These are phyloP conservation scores for Penicillium chermesinum DNA, from an alignment of 495 filamentous ascomycete species.

Conservation along the genomic window DNA sequence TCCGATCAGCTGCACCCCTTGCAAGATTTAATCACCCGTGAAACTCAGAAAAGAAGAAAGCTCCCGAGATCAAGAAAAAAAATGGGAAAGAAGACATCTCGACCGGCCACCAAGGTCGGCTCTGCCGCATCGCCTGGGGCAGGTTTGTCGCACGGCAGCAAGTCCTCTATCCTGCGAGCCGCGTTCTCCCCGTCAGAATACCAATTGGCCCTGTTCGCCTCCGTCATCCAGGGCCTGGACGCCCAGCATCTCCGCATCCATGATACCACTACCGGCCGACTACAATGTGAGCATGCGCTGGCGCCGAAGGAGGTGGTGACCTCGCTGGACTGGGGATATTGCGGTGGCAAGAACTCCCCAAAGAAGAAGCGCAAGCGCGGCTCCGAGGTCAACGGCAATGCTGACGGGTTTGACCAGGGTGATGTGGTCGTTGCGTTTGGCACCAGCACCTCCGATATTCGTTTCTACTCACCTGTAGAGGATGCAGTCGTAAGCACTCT, in stretches of 20 bases:
- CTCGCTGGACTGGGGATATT: slow-evolving; percentile 56
- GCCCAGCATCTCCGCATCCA: slow-evolving; percentile 56
- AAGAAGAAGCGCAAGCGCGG: slow-evolving; percentile 56
- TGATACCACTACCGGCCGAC: slow-evolving; percentile 51
- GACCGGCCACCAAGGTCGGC: slow-evolving; percentile 41
- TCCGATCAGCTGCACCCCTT: neutral
- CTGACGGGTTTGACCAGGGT: slow-evolving; percentile 32
- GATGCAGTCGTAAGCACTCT: slow-evolving; percentile 47
- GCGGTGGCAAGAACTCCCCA: slow-evolving; percentile 32
- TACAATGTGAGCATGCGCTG: slow-evolving; percentile 53
- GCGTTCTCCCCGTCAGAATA: slow-evolving; percentile 53
- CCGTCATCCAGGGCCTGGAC: slow-evolving; percentile 55
- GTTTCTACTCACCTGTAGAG: slow-evolving; percentile 50
- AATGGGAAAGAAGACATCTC: slow-evolving; percentile 51
- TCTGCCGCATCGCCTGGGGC: slow-evolving; percentile 43
- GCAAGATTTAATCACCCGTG: neutral
- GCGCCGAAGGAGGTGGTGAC: slow-evolving; percentile 47
- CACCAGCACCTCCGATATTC: slow-evolving; percentile 49
- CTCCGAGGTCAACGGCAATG: slow-evolving; percentile 39
- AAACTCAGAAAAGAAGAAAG: slow-evolving; percentile 3
- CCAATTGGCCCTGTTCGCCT: slow-evolving; percentile 55
- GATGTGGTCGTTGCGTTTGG: slow-evolving; percentile 51
- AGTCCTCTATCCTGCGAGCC: slow-evolving; percentile 47
- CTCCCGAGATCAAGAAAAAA: slow-evolving; percentile 10
- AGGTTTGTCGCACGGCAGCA: slow-evolving; percentile 34